phyloP scores from a whole-genome alignment of 768 basidiomycete genomes.

The Chalciporus sphaerocephalus region DNA sequence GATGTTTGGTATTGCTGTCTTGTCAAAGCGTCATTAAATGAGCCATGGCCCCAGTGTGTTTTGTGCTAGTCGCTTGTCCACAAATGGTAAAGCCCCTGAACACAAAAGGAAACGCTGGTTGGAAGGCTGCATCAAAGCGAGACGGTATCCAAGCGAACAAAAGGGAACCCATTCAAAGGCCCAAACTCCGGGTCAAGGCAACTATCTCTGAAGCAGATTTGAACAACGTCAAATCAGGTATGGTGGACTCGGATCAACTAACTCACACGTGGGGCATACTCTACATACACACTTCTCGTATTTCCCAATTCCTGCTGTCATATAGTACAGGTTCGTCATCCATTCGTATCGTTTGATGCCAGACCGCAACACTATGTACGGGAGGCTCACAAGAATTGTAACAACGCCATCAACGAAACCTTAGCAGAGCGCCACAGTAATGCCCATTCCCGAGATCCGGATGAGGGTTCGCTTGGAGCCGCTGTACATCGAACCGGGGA shows the following conservation, averaged over 20 bases:
- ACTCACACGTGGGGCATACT: not conserved
- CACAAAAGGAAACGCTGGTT: slow-evolving; percentile 4
- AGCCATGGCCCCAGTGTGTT: not conserved
- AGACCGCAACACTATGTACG: slow-evolving; percentile 23
- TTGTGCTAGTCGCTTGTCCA: slow-evolving; percentile 12
- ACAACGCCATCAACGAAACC: not conserved
- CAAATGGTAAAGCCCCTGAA: slow-evolving; percentile 25
- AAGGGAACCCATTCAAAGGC: slow-evolving; percentile 6
- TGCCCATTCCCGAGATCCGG: slow-evolving; percentile 17
- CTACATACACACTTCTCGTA: not conserved
- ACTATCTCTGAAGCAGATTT: slow-evolving; percentile 15
- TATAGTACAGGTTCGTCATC: slow-evolving; percentile 1
- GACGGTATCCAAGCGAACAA: slow-evolving; percentile 19
- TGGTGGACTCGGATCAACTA: not conserved
- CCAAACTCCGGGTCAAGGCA: slow-evolving; percentile 17
- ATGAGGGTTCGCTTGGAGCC: slow-evolving; percentile 8
- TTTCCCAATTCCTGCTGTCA: too few species aligned
- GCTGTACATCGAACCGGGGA: slow-evolving; percentile 21
- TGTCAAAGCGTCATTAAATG: slow-evolving; percentile 20
- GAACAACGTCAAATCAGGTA: slow-evolving; percentile 7
- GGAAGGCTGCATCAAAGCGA: slow-evolving; percentile 16
- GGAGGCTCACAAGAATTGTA: slow-evolving; percentile 11
- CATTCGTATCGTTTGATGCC: slow-evolving; percentile 14
- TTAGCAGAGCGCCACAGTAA: not conserved
- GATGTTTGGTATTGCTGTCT: not conserved